phyloP scores from a whole-genome alignment of 176 grass and related monocot genomes.

The Aegilops speltoides region DNA sequence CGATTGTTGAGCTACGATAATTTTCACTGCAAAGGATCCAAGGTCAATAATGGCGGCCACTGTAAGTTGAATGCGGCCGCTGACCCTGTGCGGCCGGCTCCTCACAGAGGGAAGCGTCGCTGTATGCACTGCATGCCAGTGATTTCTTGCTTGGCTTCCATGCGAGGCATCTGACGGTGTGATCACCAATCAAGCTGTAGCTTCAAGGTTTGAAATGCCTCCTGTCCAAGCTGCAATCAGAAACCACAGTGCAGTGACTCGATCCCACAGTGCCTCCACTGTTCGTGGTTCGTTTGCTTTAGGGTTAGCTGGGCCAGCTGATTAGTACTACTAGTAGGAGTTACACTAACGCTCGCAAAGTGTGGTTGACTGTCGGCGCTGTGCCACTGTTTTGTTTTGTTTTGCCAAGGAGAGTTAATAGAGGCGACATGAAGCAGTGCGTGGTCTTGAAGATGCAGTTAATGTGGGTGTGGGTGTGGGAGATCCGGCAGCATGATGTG shows the following conservation, averaged over 20 bases:
- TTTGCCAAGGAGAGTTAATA: conserved; percentile 9
- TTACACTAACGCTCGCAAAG: background rate
- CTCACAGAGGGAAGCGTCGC: background rate
- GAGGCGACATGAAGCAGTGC: background rate
- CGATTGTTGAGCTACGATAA: background rate
- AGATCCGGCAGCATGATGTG: conserved; percentile 35
- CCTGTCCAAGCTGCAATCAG: background rate
- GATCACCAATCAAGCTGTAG: conserved; percentile 10
- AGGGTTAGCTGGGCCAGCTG: background rate
- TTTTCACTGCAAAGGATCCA: background rate
- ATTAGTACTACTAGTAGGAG: too few species aligned
- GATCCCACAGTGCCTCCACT: background rate
- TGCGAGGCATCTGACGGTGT: conserved; percentile 15
- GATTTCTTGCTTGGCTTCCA: conserved; percentile 29
- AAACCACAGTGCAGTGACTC: background rate
- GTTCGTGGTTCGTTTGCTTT: background rate
- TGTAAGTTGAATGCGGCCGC: background rate
- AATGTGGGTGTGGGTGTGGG: conserved; percentile 15
- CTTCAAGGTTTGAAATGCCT: conserved; percentile 31
- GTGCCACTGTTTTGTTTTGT: background rate
- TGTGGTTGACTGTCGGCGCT: conserved; percentile 5
- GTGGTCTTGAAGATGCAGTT: conserved; percentile 18
- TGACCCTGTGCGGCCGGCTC: background rate
- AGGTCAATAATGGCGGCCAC: background rate
- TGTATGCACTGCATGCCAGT: background rate